Percentiles rank a stretch among this genome's conserved stretches.
phyloP scores from a whole-genome alignment of 176 grass and related monocot genomes.

The Eleusine coracana region DNA sequence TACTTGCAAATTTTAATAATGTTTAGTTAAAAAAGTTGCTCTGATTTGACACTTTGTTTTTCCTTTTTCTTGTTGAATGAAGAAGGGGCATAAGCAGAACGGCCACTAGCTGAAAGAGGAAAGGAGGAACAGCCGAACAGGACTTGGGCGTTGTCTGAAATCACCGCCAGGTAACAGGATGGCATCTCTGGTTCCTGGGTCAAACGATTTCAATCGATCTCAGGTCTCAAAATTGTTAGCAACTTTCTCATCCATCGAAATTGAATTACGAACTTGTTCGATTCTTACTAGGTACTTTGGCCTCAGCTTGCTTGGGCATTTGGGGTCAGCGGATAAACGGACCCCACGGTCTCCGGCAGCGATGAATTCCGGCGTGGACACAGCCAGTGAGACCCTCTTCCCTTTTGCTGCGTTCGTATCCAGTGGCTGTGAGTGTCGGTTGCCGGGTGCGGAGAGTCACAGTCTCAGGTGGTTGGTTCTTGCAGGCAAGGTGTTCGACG shows the following conservation, averaged over 20 bases:
- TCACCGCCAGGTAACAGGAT: neutral
- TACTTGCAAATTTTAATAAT: too few relatives aligned
- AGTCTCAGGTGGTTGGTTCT: neutral
- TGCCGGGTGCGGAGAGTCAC: neutral
- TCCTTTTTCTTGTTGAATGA: neutral
- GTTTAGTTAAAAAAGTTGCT: neutral
- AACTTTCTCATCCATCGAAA: neutral
- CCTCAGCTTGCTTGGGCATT: neutral
- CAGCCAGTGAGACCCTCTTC: neutral
- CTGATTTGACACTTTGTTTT: neutral
- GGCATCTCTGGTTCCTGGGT: neutral
- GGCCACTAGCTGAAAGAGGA: neutral
- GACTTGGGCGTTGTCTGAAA: neutral
- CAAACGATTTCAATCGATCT: neutral
- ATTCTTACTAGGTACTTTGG: neutral
- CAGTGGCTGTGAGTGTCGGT: neutral
- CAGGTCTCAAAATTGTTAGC: neutral
- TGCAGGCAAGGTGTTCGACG: constrained; percentile 2
- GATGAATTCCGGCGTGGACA: neutral
- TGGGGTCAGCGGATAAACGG: neutral
- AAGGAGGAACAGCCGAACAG: neutral
- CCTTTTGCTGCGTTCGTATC: neutral
- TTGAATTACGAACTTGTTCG: neutral
- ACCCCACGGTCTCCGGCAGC: neutral
- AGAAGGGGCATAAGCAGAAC: neutral